phyloP scores from a whole-genome alignment of 768 basidiomycete species.

The Tubosaeta sp. region DNA sequence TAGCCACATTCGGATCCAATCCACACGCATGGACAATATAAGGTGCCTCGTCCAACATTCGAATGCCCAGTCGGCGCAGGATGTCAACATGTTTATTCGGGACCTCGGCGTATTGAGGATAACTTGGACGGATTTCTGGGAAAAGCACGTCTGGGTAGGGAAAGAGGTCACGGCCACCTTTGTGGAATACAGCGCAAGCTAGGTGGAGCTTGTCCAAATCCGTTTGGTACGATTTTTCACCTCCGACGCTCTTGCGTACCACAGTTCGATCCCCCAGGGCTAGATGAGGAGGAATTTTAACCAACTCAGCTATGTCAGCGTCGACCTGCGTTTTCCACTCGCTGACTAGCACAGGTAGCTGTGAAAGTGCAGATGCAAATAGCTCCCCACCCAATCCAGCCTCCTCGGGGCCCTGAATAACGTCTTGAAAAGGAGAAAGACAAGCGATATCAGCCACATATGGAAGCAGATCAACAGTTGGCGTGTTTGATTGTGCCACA shows the following conservation, averaged over 20 bases:
- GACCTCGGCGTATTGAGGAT: no score
- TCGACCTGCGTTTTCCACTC: conserved; percentile 10
- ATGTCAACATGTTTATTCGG: no score
- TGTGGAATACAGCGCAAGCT: conserved; percentile 9
- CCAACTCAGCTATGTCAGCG: not conserved
- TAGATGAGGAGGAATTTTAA: not conserved
- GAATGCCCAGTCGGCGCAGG: no score
- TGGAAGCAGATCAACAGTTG: not conserved
- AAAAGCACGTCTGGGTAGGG: no score
- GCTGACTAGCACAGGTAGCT: conserved; percentile 2
- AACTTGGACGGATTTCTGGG: no score
- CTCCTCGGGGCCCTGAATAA: conserved; percentile 4
- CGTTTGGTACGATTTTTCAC: not conserved
- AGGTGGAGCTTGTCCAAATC: not conserved
- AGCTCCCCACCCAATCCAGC: not conserved
- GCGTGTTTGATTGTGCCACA: not conserved
- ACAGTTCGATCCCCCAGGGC: not conserved
- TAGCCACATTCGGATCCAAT: conserved; percentile 8
- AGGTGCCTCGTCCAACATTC: not conserved
- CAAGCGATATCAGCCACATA: conserved; percentile 1
- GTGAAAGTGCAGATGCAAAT: conserved; percentile 7
- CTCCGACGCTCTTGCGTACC: not conserved
- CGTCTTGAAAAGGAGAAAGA: conserved; percentile 3
- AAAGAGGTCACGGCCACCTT: no score
- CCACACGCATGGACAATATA: conserved; percentile 4